Conservation (phyloP, 495 filamentous ascomycete species). For the Penicillium longicatenatum region DNA sequence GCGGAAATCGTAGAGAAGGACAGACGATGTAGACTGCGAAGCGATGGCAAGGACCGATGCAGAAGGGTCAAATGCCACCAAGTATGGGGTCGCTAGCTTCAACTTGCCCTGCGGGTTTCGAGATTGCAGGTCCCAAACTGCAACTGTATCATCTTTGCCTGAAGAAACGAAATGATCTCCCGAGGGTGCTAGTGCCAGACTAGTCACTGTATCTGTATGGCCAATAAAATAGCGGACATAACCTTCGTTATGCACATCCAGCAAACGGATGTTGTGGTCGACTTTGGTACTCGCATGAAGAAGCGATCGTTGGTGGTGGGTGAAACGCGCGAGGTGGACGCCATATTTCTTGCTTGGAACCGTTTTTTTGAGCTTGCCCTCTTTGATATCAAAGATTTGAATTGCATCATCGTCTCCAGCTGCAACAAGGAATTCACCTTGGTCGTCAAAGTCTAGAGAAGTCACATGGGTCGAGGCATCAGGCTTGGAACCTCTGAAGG, state of each 20-base stretch:
- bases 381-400: conserved; percentile 89
- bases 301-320: conserved; percentile 81
- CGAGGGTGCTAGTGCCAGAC: conserved; percentile 62
- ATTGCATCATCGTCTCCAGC: conserved; percentile 90
- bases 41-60: conserved; percentile 90
- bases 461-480: conserved; percentile 49
- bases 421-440: conserved; percentile 83
- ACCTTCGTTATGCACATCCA: conserved; percentile 90
- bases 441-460: conserved; percentile 95
- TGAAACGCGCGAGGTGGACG: conserved; percentile 89
- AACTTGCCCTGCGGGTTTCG: conserved; percentile 75
- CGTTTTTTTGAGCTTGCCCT: conserved; percentile 82
- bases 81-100: conserved; percentile 71
- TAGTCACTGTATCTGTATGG: conserved; percentile 81
- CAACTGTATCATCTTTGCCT: conserved; percentile 82
- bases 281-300: conserved; percentile 95
- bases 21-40: conserved; percentile 68
- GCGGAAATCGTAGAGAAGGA: conserved; percentile 90
- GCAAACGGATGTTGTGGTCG: conserved; percentile 76
- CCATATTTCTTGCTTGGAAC: conserved; percentile 92
- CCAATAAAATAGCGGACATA: conserved; percentile 95
- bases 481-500: conserved; percentile 43
- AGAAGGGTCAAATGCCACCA: conserved; percentile 85
- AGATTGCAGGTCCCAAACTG: conserved; percentile 80
- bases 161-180: conserved; percentile 90